These are phyloP conservation scores for Perilla frutescens DNA, from an alignment of 257 asterid species.

Conservation along the genomic window DNA sequence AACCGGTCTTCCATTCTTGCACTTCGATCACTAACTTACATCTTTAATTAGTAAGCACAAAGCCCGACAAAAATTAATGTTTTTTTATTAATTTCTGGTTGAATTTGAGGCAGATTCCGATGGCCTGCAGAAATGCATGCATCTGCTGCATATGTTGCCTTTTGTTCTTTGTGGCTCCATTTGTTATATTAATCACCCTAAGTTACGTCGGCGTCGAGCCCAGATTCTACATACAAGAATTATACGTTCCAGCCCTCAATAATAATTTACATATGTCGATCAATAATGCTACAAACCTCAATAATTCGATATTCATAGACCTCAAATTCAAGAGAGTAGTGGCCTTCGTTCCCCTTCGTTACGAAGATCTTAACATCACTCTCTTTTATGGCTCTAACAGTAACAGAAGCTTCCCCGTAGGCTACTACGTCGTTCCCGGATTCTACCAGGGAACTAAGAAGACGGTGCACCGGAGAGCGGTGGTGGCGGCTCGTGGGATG, in stretches of 20 bases:
- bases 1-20: no score
- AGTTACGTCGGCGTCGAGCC: slow-evolving; percentile 18
- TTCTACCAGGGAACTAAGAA: slow-evolving; percentile 32
- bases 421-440: slow-evolving; percentile 15
- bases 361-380: slow-evolving; percentile 21
- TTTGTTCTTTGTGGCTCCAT: neutral
- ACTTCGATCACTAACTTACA: no score
- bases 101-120: no score
- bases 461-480: slow-evolving; percentile 3
- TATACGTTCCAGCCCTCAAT: slow-evolving; percentile 31
- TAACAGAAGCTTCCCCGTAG: slow-evolving; percentile 14
- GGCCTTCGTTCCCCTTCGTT: slow-evolving; percentile 21
- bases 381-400: slow-evolving; percentile 10
- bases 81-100: no score
- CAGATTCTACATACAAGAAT: slow-evolving; percentile 21
- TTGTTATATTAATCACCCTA: neutral
- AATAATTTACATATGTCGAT: neutral
- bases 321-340: slow-evolving; percentile 33
- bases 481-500: slow-evolving; percentile 26
- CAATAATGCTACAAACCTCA: neutral
- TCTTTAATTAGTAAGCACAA: no score
- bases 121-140: no score
- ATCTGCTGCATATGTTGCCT: no score
- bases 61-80: no score
- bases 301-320: slow-evolving; percentile 30